Evolutionary conservation across 225 moss, liverwort and hornwort species (phyloP).

Genomic region (Thuidium tamariscinum): DNA sequence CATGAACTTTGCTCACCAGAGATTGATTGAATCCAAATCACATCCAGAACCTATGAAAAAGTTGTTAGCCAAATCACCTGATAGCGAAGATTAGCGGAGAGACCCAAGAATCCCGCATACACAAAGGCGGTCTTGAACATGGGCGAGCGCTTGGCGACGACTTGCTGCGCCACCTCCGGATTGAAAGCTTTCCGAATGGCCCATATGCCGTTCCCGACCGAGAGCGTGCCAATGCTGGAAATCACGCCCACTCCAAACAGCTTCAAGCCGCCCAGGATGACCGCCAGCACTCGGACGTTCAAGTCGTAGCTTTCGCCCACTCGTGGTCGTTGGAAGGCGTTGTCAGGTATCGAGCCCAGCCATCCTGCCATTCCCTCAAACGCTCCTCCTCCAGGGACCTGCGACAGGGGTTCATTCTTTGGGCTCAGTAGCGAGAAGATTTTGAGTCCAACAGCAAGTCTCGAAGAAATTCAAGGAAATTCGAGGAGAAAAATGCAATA

Average conservation of each 20-base stretch:
- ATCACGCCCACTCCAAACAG: slow-evolving; percentile 77
- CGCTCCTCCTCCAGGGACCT: slow-evolving; percentile 15
- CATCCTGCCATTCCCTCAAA: slow-evolving; percentile 58
- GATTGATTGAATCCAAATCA: background rate
- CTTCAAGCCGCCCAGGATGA: slow-evolving; percentile 70
- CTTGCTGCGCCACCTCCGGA: slow-evolving; percentile 2
- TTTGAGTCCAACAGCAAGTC: background rate
- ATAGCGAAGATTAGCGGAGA: slow-evolving; percentile 85
- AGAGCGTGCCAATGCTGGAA: slow-evolving; percentile 71
- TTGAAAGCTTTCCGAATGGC: slow-evolving; percentile 28
- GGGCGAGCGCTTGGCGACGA: slow-evolving; percentile 54
- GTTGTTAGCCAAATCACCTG: slow-evolving; percentile 32
- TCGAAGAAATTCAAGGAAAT: background rate
- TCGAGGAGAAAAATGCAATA: background rate
- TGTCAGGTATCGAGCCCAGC: slow-evolving; percentile 71
- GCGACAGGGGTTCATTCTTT: background rate
- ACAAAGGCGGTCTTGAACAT: slow-evolving; percentile 66
- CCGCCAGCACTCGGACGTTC: slow-evolving; percentile 40
- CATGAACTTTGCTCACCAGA: background rate
- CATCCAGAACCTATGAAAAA: background rate
- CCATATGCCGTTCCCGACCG: slow-evolving; percentile 40
- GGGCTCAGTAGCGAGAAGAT: background rate
- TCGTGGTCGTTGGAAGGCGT: slow-evolving; percentile 74
- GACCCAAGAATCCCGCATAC: slow-evolving; percentile 64
- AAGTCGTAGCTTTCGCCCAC: slow-evolving; percentile 59